A percentile compares a stretch with the other conserved stretches of the same genome.
Conservation (phyloP, 257 asterid genomes). For the Gardenia jasminoides region DNA sequence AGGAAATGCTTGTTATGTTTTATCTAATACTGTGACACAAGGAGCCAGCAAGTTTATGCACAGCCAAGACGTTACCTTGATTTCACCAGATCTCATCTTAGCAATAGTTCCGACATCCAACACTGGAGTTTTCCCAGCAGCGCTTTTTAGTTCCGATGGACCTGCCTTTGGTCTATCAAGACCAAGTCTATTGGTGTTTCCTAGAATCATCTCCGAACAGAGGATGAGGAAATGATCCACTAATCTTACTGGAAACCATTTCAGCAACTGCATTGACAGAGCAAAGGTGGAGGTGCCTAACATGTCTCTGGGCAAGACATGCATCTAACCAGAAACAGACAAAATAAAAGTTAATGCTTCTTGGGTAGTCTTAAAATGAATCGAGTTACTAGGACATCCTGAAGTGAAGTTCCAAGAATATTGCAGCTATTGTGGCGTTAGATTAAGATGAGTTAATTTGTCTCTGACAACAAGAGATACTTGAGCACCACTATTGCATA, state of each 20-base stretch:
- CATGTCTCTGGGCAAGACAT: too few relatives aligned
- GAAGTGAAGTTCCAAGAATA: background rate
- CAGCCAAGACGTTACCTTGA: constrained; percentile 11
- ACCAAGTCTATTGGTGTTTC: constrained; percentile 23
- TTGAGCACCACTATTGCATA: constrained; percentile 31
- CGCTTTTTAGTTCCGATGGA: constrained; percentile 30
- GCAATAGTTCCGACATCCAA: constrained; percentile 33
- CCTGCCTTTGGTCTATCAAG: constrained; percentile 26
- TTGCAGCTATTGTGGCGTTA: too few relatives aligned
- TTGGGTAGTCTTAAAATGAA: background rate
- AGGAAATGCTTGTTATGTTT: background rate
- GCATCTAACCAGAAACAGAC: too few relatives aligned
- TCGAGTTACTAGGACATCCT: background rate
- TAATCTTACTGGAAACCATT: constrained; percentile 32
- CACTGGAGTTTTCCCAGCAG: constrained; percentile 33
- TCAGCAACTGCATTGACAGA: constrained; percentile 27
- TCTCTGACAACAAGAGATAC: constrained; percentile 28
- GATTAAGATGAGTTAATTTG: constrained; percentile 9
- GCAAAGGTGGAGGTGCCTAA: too few relatives aligned
- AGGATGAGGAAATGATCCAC: constrained; percentile 30
- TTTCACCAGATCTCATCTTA: constrained; percentile 29
- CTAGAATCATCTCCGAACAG: constrained; percentile 27
- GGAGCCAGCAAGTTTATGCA: background rate
- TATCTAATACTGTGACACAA: too few relatives aligned
- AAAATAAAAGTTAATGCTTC: background rate